Base-by-base conservation (phyloP, 306 rosid species). In the Abrus precatorius region DNA sequence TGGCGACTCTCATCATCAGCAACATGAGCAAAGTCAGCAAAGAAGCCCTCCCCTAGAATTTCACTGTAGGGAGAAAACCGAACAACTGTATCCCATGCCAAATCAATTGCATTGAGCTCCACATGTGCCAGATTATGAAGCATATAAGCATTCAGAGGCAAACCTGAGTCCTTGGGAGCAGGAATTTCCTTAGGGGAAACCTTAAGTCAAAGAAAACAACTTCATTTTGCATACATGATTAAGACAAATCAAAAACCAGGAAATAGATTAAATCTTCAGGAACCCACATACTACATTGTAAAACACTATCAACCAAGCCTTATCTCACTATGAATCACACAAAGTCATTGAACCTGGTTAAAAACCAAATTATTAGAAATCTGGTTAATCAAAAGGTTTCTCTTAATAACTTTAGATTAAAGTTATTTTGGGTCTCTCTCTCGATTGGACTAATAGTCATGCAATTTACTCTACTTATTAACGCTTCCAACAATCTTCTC, bases 1-100 rank as follows among this genome's bases (percentile, higher is more conserved):
- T 95, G 99, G 74, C 96, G 94, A 71, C 99, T 93, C 87, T 95
- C 99, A 38, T 95, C 98, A 69, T 95, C 97, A 63, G 97, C 97
- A 59, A 95, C 97, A 80, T 82, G 99, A 91, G 97, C 92, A 89
- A 95, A 95, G 87, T 95, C 99, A 29, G 91, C 87, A 81, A 92
- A 95, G 89, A 95, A 91, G 0, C 91, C 92, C 79, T 95, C 95
- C 77, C 97, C 99, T 9, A 95, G 92, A 84, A 85, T 59, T 8
- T 87, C 93, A 70, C 91, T 84, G 54, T 86, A 91, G 47, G 92
- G 87, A 48, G 97, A 92, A 76, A 92, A 95, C 12, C 98, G 89
- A 74, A 95, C 97, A 57, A 95, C 97, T 63, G 97, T 95, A 49
- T 91, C 98, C 98, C 98, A 95, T 0, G 97, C 98, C 91, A 95